Base-by-base conservation (phyloP, 345 rosid genomes). In the Gossypium anomalum region DNA sequence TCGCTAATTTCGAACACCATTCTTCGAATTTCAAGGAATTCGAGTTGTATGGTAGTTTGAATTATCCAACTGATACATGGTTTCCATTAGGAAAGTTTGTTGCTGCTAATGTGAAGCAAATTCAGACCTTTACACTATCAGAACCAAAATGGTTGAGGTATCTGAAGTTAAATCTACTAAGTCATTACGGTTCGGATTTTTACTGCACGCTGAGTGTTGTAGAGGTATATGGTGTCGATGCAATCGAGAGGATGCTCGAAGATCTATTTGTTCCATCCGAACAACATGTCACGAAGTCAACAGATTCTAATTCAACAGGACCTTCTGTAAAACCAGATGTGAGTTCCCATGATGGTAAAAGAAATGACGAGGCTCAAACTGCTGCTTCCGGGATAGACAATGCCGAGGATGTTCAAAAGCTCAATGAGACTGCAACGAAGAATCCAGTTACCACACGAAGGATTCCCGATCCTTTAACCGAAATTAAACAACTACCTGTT, bases 141-240 rank as follows among this genome's bases (percentile, higher is more conserved):
- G 95, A 92, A 78, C 93, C 98, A 44, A 94, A 92, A 82, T 94
- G 97, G 97, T 84, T 87, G 74, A 88, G 98, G 82, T 94, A 94
- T 81, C 82, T 94, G 81, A 92, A 87, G 80, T 72, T 94, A 56
- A 87, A 83, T 60, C 80, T 92, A 76, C 79, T 85, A 11, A 89
- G 93, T 74, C 98, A 94, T 81, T 91, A 94, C n/a, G 97, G 98
- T 2, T 89, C 95, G 14, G 95, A 89, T 84, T 89, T 89, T 87
- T 94, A 94, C 82, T 94, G 98, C 86, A 94, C 97, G 0, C 68
- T 94, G 75, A 92, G 97, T 67, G 88, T 85, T 59, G 78, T 92
- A 12, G 97, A 92, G 85, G 97, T 94, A 7, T 86, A 85, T 61
- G 98, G 97, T 34, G 91, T 92, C 11, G 97, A 94, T 81, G 98